Conservation (phyloP, 2,329 filamentous ascomycete species). For the Ilyonectria destructans region DNA sequence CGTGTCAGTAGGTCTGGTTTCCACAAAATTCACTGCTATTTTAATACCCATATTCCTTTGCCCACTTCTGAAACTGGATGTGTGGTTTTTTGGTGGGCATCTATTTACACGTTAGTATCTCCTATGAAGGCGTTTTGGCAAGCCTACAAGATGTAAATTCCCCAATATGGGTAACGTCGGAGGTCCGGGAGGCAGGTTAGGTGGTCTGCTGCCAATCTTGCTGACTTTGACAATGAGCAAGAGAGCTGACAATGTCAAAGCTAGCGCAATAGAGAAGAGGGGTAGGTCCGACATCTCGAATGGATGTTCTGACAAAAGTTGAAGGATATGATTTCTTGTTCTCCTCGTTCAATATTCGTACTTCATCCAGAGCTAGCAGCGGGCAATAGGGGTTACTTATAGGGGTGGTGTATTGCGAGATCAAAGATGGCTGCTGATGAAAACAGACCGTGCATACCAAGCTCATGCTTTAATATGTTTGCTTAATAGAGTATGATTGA, state of each 20-base stretch:
- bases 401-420: too few relatives aligned
- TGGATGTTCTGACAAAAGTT: too few relatives aligned
- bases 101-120: neutral
- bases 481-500: neutral
- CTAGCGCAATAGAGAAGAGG: neutral
- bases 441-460: neutral
- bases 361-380: too few relatives aligned
- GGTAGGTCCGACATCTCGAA: neutral
- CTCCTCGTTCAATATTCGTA: neutral
- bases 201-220: neutral
- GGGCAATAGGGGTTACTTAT: too few relatives aligned
- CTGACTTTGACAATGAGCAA: neutral
- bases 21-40: neutral
- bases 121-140: too few relatives aligned
- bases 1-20: neutral
- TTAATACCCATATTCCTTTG: slow-evolving; percentile 9
- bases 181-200: neutral
- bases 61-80: slow-evolving; percentile 19
- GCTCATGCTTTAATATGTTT: neutral
- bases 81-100: slow-evolving; percentile 13
- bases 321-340: neutral
- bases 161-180: neutral
- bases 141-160: slow-evolving; percentile 1
- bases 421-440: neutral
- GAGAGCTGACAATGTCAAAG: neutral